Base-by-base conservation (phyloP, 805 yeast genomes). In the Candida hungchunana region DNA sequence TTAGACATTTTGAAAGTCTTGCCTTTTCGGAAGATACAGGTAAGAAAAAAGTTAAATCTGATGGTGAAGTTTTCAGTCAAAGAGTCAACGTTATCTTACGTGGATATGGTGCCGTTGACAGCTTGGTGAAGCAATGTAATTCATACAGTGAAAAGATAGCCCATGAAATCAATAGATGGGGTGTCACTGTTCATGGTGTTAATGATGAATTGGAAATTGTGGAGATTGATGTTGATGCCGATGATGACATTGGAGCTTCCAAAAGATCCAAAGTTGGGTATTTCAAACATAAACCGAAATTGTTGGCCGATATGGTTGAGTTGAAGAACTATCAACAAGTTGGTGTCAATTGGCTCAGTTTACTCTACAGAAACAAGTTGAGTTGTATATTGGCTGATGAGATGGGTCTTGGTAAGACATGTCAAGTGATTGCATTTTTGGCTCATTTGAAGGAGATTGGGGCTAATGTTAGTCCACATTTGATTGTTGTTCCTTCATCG, bases 331-430 rank as follows among this genome's bases (percentile, higher is more conserved):
- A 93, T 59, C 99, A 93, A 64, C 93, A 88, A 50, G 95, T 89
- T n/a, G 99, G 99, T 30, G 64, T 93, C 34, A 93, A 93, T 58
- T 93, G 99, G 99, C 66, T 93, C 36, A 71, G 79, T 43, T 59
- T 90, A 36, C 67, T 93, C 20, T 93, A 90, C 58, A 77, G 75
- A 40, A 77, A 82, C 53, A 71, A 77, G 13, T 67, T 93, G 38
- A 87, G 96, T 6, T 89, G 98, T 63, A 93, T 93, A 38, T 66
- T 93, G 32, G 99, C 98, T 0, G 99, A 93, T 63, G 99, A 93
- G 58, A 93, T 93, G 99, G 99, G 95, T 5, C 67, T 93, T 32
- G 99, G 99, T 41, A 93, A 93, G 57, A 93, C 98, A 0, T 83
- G 95, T 57, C 97, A 93, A 62, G 96, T 93, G 21, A 90, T 93